Conservation (phyloP, 2,329 filamentous ascomycete species). For the Paecilomyces sp. region DNA sequence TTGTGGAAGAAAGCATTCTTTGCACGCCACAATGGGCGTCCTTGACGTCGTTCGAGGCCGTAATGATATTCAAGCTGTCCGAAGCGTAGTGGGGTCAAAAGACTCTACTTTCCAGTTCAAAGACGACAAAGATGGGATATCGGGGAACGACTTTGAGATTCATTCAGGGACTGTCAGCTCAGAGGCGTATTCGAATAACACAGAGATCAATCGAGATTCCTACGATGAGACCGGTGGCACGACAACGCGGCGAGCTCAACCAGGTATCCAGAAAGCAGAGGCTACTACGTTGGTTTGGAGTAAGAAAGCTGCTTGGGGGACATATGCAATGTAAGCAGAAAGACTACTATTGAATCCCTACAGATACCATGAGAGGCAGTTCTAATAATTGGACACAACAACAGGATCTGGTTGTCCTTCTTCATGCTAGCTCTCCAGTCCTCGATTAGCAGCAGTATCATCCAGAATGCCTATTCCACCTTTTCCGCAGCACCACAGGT, state of each 20-base stretch:
- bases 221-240: neutral
- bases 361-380: neutral
- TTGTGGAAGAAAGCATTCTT: neutral
- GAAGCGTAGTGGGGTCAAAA: neutral
- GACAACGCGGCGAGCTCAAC: slow-evolving; percentile 11
- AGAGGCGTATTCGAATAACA: neutral
- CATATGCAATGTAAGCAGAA: slow-evolving; percentile 26
- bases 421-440: slow-evolving; percentile 29
- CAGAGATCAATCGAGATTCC: neutral
- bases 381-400: neutral
- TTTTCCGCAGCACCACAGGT: slow-evolving; percentile 18
- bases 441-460: slow-evolving; percentile 19
- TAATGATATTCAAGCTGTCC: neutral
- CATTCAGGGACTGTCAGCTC: neutral
- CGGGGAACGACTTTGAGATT: neutral
- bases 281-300: slow-evolving; percentile 37
- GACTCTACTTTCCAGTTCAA: neutral
- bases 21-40: neutral
- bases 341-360: neutral
- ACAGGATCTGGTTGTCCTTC: slow-evolving; percentile 28
- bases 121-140: neutral
- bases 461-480: slow-evolving; percentile 19
- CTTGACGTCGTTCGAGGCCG: neutral
- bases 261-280: slow-evolving; percentile 33
- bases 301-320: slow-evolving; percentile 20